Evolutionary conservation across 2,329 filamentous ascomycete species (phyloP).

Genomic region (Aureobasidium sp.): DNA sequence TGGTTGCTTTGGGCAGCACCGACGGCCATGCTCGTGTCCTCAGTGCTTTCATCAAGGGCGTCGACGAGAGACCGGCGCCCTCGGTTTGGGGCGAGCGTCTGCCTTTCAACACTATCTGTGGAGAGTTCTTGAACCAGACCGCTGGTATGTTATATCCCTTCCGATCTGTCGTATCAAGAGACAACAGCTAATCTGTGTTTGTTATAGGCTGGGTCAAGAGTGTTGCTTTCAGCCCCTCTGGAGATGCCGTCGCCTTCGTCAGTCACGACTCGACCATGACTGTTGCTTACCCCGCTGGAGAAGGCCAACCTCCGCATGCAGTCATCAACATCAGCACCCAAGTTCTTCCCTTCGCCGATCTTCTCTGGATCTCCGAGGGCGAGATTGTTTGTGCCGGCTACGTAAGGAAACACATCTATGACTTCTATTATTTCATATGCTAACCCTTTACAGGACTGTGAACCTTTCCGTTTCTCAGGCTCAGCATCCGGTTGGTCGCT

Average conservation of each 20-base stretch:
- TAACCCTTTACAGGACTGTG: slow-evolving; percentile 51
- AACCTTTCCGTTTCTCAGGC: slow-evolving; percentile 84
- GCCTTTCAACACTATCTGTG: slow-evolving; percentile 97
- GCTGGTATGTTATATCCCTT: slow-evolving; percentile 39
- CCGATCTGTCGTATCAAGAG: not conserved
- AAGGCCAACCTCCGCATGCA: slow-evolving; percentile 85
- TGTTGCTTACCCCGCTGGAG: slow-evolving; percentile 85
- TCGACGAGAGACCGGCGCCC: slow-evolving; percentile 77
- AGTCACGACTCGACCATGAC: slow-evolving; percentile 96
- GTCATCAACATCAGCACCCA: slow-evolving; percentile 86
- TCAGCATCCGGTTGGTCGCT: slow-evolving; percentile 75
- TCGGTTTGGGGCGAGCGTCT: slow-evolving; percentile 90
- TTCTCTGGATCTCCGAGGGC: slow-evolving; percentile 85
- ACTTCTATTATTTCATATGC: not conserved
- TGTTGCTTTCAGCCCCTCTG: slow-evolving; percentile 85
- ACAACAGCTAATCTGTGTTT: not conserved
- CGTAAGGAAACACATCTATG: slow-evolving; percentile 36
- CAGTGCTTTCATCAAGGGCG: slow-evolving; percentile 91
- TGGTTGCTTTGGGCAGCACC: slow-evolving; percentile 91
- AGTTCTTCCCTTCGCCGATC: slow-evolving; percentile 81
- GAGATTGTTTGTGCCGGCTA: slow-evolving; percentile 96
- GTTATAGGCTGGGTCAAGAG: slow-evolving; percentile 78
- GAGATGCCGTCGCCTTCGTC: slow-evolving; percentile 87
- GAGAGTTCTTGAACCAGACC: slow-evolving; percentile 91
- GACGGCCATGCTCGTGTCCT: slow-evolving; percentile 95